phyloP scores from a whole-genome alignment of 2,329 filamentous ascomycete genomes.

The Septoria petroselini region DNA sequence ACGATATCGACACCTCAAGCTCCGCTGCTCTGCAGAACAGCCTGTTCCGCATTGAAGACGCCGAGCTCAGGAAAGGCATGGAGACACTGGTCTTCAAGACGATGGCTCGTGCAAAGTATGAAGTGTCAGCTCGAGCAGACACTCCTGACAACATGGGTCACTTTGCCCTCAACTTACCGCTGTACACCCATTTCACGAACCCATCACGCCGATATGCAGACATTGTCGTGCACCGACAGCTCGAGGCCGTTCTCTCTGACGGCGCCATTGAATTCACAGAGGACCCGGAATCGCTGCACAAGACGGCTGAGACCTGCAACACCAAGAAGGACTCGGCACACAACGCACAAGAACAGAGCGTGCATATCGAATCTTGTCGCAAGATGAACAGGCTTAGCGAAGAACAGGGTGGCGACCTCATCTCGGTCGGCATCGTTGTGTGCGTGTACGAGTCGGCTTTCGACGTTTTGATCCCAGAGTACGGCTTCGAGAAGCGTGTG shows the following conservation, averaged over 20 bases:
- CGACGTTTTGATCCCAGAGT: constrained; percentile 95
- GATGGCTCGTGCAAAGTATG: constrained; percentile 96
- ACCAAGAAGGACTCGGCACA: constrained; percentile 98
- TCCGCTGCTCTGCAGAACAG: constrained; percentile 92
- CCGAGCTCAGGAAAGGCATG: constrained; percentile 92
- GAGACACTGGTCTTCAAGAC: constrained; percentile 92
- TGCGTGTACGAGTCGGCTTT: constrained; percentile 99
- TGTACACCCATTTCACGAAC: constrained; percentile 97
- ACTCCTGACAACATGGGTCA: constrained; percentile 73
- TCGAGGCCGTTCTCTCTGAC: constrained; percentile 80
- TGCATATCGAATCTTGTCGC: constrained; percentile 96
- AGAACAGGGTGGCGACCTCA: constrained; percentile 83
- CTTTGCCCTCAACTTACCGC: constrained; percentile 84
- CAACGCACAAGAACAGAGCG: constrained; percentile 96
- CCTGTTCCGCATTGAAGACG: constrained; percentile 86
- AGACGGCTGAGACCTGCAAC: constrained; percentile 94
- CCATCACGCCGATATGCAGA: constrained; percentile 93
- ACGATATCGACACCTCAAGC: constrained; percentile 83
- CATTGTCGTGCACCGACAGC: constrained; percentile 89
- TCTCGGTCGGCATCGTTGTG: constrained; percentile 92
- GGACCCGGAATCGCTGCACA: constrained; percentile 80
- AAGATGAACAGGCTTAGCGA: constrained; percentile 90
- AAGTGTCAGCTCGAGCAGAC: constrained; percentile 72
- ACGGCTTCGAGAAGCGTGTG: constrained; percentile 98
- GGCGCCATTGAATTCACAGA: constrained; percentile 81